Conservation (phyloP, 208 protist species). For the Trypanosoma boissoni region DNA sequence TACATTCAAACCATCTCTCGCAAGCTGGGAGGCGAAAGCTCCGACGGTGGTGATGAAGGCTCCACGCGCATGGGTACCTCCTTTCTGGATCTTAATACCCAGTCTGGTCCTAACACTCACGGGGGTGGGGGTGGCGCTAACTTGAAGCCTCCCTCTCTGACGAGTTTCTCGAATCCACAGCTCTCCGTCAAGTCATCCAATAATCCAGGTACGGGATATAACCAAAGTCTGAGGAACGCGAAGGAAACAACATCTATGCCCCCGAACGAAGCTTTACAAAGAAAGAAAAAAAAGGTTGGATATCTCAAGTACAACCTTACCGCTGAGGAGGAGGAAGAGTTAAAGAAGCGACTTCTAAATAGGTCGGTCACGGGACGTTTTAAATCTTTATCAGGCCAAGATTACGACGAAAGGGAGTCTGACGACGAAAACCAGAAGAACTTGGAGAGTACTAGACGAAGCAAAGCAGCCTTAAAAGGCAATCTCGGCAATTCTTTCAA, state of each 20-base stretch:
- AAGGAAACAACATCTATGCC: too few relatives aligned
- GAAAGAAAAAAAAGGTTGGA: constrained; percentile 60
- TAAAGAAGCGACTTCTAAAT: constrained; percentile 50
- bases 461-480: constrained; percentile 8
- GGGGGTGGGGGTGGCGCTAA: too few relatives aligned
- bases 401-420: neutral
- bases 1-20: constrained; percentile 83
- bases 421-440: constrained; percentile 3
- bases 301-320: constrained; percentile 86
- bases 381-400: neutral
- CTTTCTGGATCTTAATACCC: too few relatives aligned
- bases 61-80: too few relatives aligned
- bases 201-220: too few relatives aligned
- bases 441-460: constrained; percentile 29
- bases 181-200: too few relatives aligned
- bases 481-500: constrained; percentile 1
- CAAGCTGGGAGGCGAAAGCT: constrained; percentile 46
- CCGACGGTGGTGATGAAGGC: too few relatives aligned
- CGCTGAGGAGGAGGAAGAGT: constrained; percentile 57
- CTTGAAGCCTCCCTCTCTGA: too few relatives aligned
- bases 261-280: too few relatives aligned
- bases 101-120: too few relatives aligned
- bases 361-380: constrained; percentile 1
- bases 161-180: too few relatives aligned
- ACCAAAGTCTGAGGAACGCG: too few relatives aligned